Evolutionary conservation across 2,329 filamentous ascomycete genomes (phyloP).

Genomic region (Hypoxylon sp.): DNA sequence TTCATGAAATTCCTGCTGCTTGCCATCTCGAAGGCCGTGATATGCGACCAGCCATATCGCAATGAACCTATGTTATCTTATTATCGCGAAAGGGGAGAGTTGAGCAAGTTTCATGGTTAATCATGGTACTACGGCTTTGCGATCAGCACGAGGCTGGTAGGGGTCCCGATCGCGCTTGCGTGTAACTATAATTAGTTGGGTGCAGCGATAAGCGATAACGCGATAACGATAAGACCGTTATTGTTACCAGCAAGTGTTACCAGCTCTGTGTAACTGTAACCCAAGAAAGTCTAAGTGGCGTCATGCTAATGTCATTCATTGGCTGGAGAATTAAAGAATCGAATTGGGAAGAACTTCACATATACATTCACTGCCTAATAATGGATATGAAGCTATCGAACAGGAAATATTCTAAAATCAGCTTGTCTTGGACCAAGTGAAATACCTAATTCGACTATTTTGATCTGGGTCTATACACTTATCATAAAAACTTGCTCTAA

Average conservation of each 20-base stretch:
- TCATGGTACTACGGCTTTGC: slow-evolving; percentile 30
- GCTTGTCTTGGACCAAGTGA: background rate
- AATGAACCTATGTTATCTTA: slow-evolving; percentile 19
- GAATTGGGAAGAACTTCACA: slow-evolving; percentile 30
- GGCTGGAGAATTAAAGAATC: slow-evolving; percentile 10
- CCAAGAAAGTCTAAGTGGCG: slow-evolving; percentile 6
- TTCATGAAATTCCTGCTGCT: slow-evolving; percentile 52
- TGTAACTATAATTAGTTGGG: slow-evolving; percentile 19
- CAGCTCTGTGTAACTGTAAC: slow-evolving; percentile 10
- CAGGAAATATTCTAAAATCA: background rate
- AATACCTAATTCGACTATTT: background rate
- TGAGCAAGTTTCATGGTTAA: slow-evolving; percentile 23
- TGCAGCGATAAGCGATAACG: background rate
- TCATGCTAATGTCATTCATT: slow-evolving; percentile 9
- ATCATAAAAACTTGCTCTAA: background rate
- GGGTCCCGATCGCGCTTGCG: slow-evolving; percentile 20
- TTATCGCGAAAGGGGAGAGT: slow-evolving; percentile 7
- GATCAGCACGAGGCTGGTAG: slow-evolving; percentile 30
- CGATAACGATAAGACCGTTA: slow-evolving; percentile 39
- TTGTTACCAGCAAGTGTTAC: slow-evolving; percentile 20
- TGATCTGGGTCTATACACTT: background rate
- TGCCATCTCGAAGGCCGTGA: slow-evolving; percentile 50
- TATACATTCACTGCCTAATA: slow-evolving; percentile 3
- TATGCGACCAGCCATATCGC: slow-evolving; percentile 52
- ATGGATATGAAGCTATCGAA: slow-evolving; percentile 1